A percentile compares a stretch with the other conserved stretches of the same genome.
These are phyloP conservation scores for Claviceps cyperi DNA, from an alignment of 2,329 filamentous ascomycete genomes.

Conservation along the genomic window DNA sequence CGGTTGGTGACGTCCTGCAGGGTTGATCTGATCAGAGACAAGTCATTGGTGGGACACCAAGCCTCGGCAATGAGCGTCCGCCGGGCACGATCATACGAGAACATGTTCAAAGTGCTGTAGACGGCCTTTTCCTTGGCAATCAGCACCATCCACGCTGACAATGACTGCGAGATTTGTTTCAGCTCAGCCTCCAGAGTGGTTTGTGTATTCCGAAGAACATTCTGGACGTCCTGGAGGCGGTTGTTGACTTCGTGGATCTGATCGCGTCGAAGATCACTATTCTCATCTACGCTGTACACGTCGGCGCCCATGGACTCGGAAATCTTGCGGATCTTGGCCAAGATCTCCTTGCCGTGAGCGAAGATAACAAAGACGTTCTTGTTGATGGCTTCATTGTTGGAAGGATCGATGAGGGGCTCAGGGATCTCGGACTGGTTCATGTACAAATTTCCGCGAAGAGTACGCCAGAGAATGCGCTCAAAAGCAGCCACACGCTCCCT, in stretches of 20 bases:
- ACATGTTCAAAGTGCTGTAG: conserved; percentile 87
- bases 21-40: conserved; percentile 80
- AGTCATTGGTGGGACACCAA: conserved; percentile 87
- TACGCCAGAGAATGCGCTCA: conserved; percentile 94
- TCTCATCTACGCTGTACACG: conserved; percentile 94
- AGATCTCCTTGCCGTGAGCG: conserved; percentile 93
- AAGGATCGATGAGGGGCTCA: conserved; percentile 79
- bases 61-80: conserved; percentile 96
- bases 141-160: conserved; percentile 95
- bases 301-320: conserved; percentile 94
- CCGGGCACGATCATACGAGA: conserved; percentile 89
- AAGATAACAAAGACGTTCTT: conserved; percentile 99
- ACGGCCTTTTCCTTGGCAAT: conserved; percentile 98
- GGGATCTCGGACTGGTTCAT: conserved; percentile 99
- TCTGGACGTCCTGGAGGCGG: conserved; percentile 77
- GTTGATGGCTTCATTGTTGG: conserved; percentile 78
- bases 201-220: conserved; percentile 89
- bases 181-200: conserved; percentile 85
- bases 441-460: conserved; percentile 91
- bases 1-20: conserved; percentile 94
- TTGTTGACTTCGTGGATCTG: conserved; percentile 97
- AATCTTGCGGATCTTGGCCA: conserved; percentile 97
- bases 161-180: conserved; percentile 78
- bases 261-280: conserved; percentile 84
- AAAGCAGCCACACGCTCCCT: conserved; percentile 88